These are phyloP conservation scores for Bonia amplexicaulis DNA, from an alignment of 176 grass and related monocot genomes.

Conservation along the genomic window DNA sequence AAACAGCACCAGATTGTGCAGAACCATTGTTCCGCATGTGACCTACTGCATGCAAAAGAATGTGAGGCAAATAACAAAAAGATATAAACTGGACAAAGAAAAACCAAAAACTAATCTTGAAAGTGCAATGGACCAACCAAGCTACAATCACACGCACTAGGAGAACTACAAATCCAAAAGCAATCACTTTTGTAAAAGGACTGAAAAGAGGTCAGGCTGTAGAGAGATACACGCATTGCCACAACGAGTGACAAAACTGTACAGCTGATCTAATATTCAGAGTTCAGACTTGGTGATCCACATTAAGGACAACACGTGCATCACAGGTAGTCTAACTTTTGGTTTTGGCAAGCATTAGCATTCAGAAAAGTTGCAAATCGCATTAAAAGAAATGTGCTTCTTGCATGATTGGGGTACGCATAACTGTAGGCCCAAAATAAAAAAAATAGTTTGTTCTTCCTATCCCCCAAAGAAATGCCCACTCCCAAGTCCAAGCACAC, in stretches of 20 bases:
- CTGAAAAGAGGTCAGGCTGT: not conserved
- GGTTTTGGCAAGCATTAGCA: not conserved
- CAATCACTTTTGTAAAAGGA: not conserved
- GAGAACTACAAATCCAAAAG: constrained; percentile 35
- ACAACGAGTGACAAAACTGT: constrained; percentile 2
- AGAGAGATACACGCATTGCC: not conserved
- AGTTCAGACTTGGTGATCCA: not conserved
- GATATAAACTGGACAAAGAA: not conserved
- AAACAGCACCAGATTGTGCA: not conserved
- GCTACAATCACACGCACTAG: constrained; percentile 20
- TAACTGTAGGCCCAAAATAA: not conserved
- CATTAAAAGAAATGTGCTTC: not conserved
- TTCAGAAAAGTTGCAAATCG: not conserved
- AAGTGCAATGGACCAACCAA: constrained; percentile 6
- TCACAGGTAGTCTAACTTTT: constrained; percentile 4
- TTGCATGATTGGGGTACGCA: not conserved
- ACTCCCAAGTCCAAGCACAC: not conserved
- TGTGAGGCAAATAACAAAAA: constrained; percentile 23
- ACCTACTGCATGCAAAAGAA: constrained; percentile 24
- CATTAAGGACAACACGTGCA: not conserved
- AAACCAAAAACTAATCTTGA: constrained; percentile 2
- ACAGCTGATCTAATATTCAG: constrained; percentile 19
- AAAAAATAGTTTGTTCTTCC: not conserved
- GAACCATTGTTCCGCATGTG: constrained; percentile 12
- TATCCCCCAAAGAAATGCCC: not conserved